Evolutionary conservation across 2,329 filamentous ascomycete species (phyloP), one percentile per base, ranked within the genome.

Genomic region (Aspergillus sclerotialis): DNA sequence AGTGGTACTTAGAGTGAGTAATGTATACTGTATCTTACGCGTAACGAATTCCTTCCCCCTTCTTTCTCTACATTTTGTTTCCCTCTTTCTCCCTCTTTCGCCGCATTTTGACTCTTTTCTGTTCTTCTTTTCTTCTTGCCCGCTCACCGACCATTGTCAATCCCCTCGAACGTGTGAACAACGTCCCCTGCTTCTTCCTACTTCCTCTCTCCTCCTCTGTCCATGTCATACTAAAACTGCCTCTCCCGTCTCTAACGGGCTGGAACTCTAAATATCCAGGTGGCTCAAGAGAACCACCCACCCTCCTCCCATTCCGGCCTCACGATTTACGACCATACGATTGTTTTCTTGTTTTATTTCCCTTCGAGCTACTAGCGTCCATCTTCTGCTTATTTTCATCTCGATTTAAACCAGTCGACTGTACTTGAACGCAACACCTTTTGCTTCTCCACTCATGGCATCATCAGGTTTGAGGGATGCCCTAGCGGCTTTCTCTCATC

Each of bases 401-500:
- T 3, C 23, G 4, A 4, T 33, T 17, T 9, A 11, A 13, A 13
- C 15, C 5, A 7, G 10, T 24, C 8, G 15, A 9, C 15, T 26
- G 15, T 28, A n/a, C 11, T 8, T 13, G 11, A n/a, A 15, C 42
- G 24, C 32, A 44, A 44, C 36, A 25, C 41, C 29, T 35, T 27
- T 35, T 33, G n/a, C n/a, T n/a, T n/a, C n/a, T n/a, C n/a, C n/a
- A n/a, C n/a, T n/a, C n/a, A n/a, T n/a, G n/a, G n/a, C n/a, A n/a
- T n/a, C n/a, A 32, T 25, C 40, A 24, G 30, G 38, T 24, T 29
- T 50, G 12, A 61, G 65, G 53, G 65, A 69, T 49, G 58, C 66
- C 25, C 45, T 67, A 29, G 56, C 61, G 35, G 66, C 65, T 37
- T 69, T 70, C 44, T 49, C 60, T 43, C 55, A 61, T 41, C 55